phyloP scores from a whole-genome alignment of 2,329 filamentous ascomycete genomes.

The Thelonectria olida region DNA sequence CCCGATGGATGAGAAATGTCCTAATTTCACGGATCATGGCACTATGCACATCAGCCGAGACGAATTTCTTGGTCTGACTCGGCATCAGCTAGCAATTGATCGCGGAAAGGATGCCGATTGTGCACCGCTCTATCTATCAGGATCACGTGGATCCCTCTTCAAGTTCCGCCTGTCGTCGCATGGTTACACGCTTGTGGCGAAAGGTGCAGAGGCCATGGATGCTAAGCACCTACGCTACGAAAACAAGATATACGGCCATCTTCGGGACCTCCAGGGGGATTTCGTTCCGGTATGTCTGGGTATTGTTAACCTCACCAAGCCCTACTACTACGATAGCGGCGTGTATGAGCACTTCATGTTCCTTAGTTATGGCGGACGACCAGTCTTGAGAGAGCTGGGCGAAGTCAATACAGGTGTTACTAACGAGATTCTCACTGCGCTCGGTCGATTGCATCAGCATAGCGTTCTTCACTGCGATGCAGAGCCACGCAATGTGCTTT shows the following conservation, averaged over 20 bases:
- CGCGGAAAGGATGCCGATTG: constrained; percentile 43
- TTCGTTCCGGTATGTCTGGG: constrained; percentile 49
- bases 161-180: constrained; percentile 48
- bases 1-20: constrained; percentile 39
- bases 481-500: constrained; percentile 45
- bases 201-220: constrained; percentile 45
- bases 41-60: constrained; percentile 33
- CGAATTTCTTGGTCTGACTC: constrained; percentile 41
- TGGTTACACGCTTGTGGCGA: constrained; percentile 52
- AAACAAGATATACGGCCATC: constrained; percentile 42
- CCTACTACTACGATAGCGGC: constrained; percentile 44
- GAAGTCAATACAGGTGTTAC: constrained; percentile 1
- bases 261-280: constrained; percentile 44
- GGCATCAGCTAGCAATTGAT: constrained; percentile 43
- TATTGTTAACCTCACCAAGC: constrained; percentile 38
- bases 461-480: constrained; percentile 39
- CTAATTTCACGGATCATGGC: constrained; percentile 32
- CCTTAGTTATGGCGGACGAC: constrained; percentile 40
- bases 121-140: constrained; percentile 42
- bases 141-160: constrained; percentile 46
- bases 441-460: constrained; percentile 25
- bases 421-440: constrained; percentile 5
- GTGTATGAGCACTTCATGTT: constrained; percentile 46
- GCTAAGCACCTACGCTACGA: constrained; percentile 39
- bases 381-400: constrained; percentile 5